These are phyloP conservation scores for Aspergillus phoenicis DNA, from an alignment of 2,329 filamentous ascomycete species.

Conservation along the genomic window DNA sequence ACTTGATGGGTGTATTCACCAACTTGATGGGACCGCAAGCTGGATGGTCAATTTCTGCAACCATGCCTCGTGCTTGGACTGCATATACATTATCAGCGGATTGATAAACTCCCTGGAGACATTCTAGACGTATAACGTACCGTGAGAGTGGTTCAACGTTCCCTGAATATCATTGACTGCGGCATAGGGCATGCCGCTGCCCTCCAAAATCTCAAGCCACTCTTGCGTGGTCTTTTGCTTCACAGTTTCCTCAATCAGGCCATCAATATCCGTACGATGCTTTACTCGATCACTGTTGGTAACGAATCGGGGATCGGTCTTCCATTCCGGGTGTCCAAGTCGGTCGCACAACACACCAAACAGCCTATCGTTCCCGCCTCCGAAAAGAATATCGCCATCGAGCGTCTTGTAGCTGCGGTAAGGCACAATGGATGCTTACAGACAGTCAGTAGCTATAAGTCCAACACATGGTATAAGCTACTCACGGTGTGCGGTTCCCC, in stretches of 20 bases:
- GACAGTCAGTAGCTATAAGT: conserved; percentile 28
- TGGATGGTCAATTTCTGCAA: conserved; percentile 81
- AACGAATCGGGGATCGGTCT: conserved; percentile 57
- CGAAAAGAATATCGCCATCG: conserved; percentile 65
- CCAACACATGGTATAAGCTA: conserved; percentile 9
- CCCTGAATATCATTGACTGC: conserved; percentile 91
- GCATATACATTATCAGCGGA: conserved; percentile 8
- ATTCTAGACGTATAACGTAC: conserved; percentile 48
- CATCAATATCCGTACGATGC: conserved; percentile 76
- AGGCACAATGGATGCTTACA: conserved; percentile 86
- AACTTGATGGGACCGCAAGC: conserved; percentile 83
- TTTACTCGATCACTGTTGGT: conserved; percentile 63
- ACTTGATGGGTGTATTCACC: conserved; percentile 94
- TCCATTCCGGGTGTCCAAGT: conserved; percentile 62
- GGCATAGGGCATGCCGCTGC: conserved; percentile 90
- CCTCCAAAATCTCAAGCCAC: conserved; percentile 85
- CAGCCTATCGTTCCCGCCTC: conserved; percentile 65
- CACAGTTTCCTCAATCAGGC: conserved; percentile 75
- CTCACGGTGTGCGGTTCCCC: conserved; percentile 93
- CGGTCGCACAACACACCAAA: conserved; percentile 63
- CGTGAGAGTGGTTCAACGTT: conserved; percentile 82
- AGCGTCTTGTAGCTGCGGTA: conserved; percentile 77
- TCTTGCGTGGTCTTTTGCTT: conserved; percentile 77
- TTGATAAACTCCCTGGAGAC: not conserved
- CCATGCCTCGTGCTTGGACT: conserved; percentile 80